phyloP scores from a whole-genome alignment of 768 basidiomycete genomes.

The Pleurotus platypus region DNA sequence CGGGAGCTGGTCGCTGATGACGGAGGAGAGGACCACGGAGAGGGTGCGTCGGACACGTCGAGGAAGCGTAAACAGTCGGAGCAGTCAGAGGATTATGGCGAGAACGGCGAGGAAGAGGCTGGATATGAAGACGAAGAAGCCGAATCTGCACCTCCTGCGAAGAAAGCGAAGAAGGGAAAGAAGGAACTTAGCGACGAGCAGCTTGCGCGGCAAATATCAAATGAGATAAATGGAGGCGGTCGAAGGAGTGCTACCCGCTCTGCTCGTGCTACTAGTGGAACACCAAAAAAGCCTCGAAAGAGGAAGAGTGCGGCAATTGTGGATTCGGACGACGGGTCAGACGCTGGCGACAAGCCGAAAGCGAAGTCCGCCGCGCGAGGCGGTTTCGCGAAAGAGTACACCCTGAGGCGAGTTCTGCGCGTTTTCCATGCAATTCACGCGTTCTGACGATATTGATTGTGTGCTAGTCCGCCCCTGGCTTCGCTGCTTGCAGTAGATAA shows the following conservation, averaged over 20 bases:
- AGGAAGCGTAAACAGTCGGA: conserved; percentile 36
- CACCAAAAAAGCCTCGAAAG: conserved; percentile 39
- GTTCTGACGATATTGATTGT: conserved; percentile 4
- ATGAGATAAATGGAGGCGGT: conserved; percentile 64
- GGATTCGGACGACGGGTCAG: conserved; percentile 48
- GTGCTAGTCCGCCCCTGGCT: conserved; percentile 65
- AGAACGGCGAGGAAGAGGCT: conserved; percentile 24
- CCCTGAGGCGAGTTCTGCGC: conserved; percentile 51
- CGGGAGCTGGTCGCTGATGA: conserved; percentile 27
- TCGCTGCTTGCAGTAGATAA: conserved; percentile 62
- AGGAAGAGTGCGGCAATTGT: conserved; percentile 56
- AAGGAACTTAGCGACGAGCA: conserved; percentile 61
- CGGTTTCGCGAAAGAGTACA: conserved; percentile 77
- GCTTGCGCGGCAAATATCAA: conserved; percentile 67
- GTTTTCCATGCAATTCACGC: conserved; percentile 12
- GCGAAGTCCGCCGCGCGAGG: conserved; percentile 57
- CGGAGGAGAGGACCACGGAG: conserved; percentile 25
- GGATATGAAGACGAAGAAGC: conserved; percentile 29
- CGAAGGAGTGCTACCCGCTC: conserved; percentile 39
- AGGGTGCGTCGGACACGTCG: conserved; percentile 21
- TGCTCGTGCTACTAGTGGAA: conserved; percentile 29
- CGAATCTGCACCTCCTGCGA: conserved; percentile 29
- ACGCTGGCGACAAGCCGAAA: conserved; percentile 33
- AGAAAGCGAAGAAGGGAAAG: conserved; percentile 49
- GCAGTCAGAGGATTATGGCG: too few species aligned